Conservation (phyloP, 176 grass and related monocot genomes). For the Cenchrus purpureus region DNA sequence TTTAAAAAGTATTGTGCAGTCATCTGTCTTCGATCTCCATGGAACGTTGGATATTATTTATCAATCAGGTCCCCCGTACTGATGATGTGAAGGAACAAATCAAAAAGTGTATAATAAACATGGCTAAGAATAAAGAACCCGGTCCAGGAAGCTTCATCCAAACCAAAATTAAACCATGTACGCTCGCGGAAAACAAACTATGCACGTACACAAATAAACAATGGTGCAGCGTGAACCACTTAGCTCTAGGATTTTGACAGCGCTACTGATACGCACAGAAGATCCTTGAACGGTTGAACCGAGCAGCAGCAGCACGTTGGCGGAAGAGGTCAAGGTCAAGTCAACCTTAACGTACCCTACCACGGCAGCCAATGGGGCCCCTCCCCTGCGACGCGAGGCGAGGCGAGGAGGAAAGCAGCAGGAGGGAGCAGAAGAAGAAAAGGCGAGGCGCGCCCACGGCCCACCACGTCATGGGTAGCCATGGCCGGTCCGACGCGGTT, state of each 20-base stretch:
- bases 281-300: not conserved
- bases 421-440: not conserved
- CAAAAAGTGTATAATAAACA: too few species aligned
- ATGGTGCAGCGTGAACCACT: too few species aligned
- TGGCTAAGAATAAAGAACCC: too few species aligned
- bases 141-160: not conserved
- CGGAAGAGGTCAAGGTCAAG: constrained; percentile 39
- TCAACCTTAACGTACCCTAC: constrained; percentile 40
- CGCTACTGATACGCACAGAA: not conserved
- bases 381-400: too few species aligned
- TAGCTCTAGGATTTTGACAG: too few species aligned
- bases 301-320: too few species aligned
- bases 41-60: too few species aligned
- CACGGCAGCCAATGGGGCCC: not conserved
- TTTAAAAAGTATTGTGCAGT: too few species aligned
- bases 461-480: constrained; percentile 60
- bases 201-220: not conserved
- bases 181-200: not conserved
- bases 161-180: too few species aligned
- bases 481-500: constrained; percentile 53
- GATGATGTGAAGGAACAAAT: not conserved
- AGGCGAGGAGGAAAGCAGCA: too few species aligned
- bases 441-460: not conserved
- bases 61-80: not conserved
- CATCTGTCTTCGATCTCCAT: not conserved